Conservation (phyloP, 23 red algal species). For the Gracilaria caudata region DNA sequence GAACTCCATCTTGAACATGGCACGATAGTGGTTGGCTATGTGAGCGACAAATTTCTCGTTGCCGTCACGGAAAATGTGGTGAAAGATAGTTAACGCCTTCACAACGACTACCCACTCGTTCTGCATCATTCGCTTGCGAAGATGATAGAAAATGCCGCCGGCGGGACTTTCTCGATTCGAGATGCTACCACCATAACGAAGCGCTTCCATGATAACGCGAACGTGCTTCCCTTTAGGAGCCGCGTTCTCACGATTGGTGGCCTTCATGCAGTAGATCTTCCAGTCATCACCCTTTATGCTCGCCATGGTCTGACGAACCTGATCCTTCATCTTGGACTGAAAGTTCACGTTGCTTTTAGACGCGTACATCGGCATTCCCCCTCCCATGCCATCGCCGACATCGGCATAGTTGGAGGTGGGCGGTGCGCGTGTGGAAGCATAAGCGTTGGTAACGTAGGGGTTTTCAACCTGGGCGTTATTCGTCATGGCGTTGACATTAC, state of each 20-base stretch:
- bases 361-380: conserved; percentile 11
- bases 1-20: conserved; percentile 79
- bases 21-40: conserved; percentile 67
- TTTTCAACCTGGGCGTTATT: conserved; percentile 53
- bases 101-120: conserved; percentile 90
- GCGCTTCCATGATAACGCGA: conserved; percentile 87
- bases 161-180: conserved; percentile 82
- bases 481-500: conserved; percentile 1
- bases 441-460: conserved; percentile 67
- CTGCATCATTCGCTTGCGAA: conserved; percentile 87
- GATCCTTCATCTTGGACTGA: conserved; percentile 74
- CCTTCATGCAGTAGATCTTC: conserved; percentile 93
- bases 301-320: conserved; percentile 68
- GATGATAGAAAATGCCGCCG: conserved; percentile 88
- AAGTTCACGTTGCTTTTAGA: conserved; percentile 49
- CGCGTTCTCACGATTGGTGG: conserved; percentile 80
- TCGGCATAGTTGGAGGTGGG: conserved; percentile 30
- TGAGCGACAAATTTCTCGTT: conserved; percentile 87
- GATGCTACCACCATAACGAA: conserved; percentile 90
- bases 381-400: conserved; percentile 15
- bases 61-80: conserved; percentile 96
- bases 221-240: conserved; percentile 97
- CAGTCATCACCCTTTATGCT: conserved; percentile 89
- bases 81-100: conserved; percentile 91
- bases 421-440: conserved; percentile 45